Conservation (phyloP, 2,329 filamentous ascomycete species). For the Pleomassaria siparia region DNA sequence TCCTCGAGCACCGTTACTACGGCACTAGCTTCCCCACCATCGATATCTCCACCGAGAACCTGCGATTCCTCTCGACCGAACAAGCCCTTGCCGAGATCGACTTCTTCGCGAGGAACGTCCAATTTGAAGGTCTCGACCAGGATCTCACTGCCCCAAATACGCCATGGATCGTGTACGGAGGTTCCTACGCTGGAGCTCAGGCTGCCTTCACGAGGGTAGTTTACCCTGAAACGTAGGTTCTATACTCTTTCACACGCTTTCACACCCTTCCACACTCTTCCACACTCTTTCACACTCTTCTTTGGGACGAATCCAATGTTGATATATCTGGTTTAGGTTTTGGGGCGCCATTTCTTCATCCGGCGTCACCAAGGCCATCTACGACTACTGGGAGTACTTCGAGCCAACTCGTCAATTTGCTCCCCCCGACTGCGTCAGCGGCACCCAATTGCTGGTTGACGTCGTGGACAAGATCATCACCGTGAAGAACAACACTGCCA, state of each 20-base stretch:
- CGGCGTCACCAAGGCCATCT: conserved; percentile 75
- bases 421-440: conserved; percentile 63
- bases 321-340: no score
- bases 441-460: conserved; percentile 62
- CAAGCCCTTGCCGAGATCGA: conserved; percentile 79
- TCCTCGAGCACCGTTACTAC: conserved; percentile 84
- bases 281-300: no score
- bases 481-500: conserved; percentile 47
- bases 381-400: conserved; percentile 71
- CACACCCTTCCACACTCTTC: no score
- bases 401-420: conserved; percentile 60
- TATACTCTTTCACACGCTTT: no score
- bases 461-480: conserved; percentile 62
- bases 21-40: conserved; percentile 70
- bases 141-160: conserved; percentile 66
- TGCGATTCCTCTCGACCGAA: conserved; percentile 81
- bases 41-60: conserved; percentile 67
- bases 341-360: conserved; percentile 80
- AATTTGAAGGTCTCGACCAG: conserved; percentile 67
- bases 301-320: no score
- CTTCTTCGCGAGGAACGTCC: conserved; percentile 74
- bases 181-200: conserved; percentile 80
- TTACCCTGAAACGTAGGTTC: conserved; percentile 76
- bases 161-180: conserved; percentile 79
- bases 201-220: conserved; percentile 73